Evolutionary conservation across 257 asterid genomes (phyloP).

Genomic region (Solanum commersonii): DNA sequence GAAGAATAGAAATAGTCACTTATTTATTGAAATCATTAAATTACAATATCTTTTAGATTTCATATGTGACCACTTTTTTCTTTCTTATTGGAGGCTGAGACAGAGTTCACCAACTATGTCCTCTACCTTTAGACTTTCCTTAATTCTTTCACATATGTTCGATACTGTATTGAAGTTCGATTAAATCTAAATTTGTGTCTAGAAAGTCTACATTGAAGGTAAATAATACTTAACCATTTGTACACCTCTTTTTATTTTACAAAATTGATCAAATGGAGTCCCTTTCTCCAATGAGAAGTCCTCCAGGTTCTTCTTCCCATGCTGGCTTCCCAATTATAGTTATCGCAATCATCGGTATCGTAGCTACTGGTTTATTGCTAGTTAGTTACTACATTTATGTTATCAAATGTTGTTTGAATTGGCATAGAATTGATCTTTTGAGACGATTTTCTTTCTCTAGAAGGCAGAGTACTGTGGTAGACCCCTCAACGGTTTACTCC

Average conservation of each 20-base stretch:
- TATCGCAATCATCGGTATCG: slow-evolving; percentile 66
- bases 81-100: not conserved
- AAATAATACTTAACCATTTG: not conserved
- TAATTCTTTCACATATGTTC: not conserved
- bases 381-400: slow-evolving; percentile 77
- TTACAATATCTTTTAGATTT: not conserved
- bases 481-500: slow-evolving; percentile 19
- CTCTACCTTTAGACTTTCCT: not conserved
- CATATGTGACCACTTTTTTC: not conserved
- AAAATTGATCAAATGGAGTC: slow-evolving; percentile 11
- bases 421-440: slow-evolving; percentile 65
- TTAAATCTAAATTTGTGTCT: not conserved
- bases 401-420: slow-evolving; percentile 73
- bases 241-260: not conserved
- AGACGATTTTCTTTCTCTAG: slow-evolving; percentile 48
- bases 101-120: not conserved
- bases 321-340: slow-evolving; percentile 63
- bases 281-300: slow-evolving; percentile 20
- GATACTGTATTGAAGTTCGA: not conserved
- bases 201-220: not conserved
- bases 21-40: not conserved
- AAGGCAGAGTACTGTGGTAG: slow-evolving; percentile 19
- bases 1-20: not conserved
- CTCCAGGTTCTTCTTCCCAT: slow-evolving; percentile 27
- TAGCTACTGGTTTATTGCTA: slow-evolving; percentile 67